These are phyloP conservation scores for Aspergillus conjunctus DNA, from an alignment of 495 filamentous ascomycete species.

Conservation along the genomic window DNA sequence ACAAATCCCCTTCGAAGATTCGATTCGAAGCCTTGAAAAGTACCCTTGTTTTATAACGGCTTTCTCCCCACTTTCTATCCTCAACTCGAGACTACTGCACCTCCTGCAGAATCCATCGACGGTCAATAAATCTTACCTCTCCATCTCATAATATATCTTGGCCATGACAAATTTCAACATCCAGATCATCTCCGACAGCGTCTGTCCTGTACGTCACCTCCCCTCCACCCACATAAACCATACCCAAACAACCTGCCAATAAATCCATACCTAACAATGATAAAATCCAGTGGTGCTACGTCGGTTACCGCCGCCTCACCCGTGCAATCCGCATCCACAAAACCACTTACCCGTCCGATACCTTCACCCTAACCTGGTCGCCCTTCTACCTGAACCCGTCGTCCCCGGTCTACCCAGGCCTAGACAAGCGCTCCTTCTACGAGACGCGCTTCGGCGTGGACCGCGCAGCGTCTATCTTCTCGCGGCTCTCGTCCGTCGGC, in stretches of 20 bases:
- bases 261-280: constrained; percentile 9
- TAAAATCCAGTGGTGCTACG: constrained; percentile 65
- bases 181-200: constrained; percentile 70
- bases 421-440: constrained; percentile 61
- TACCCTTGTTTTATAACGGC: background rate
- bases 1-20: constrained; percentile 14
- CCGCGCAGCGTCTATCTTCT: constrained; percentile 56
- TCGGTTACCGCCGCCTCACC: constrained; percentile 76
- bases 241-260: constrained; percentile 8
- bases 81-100: background rate
- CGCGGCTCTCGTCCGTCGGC: constrained; percentile 60
- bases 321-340: constrained; percentile 69
- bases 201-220: constrained; percentile 65
- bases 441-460: constrained; percentile 59
- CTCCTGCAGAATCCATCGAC: background rate
- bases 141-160: background rate
- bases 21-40: background rate
- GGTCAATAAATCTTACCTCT: no score
- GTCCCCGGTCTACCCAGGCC: constrained; percentile 52
- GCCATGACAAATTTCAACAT: constrained; percentile 79
- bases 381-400: constrained; percentile 80
- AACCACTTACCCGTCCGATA: constrained; percentile 60
- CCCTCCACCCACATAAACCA: constrained; percentile 6
- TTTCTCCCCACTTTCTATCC: background rate
- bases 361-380: constrained; percentile 70